Evolutionary conservation across 2,329 filamentous ascomycete species (phyloP).

Genomic region (Apiospora saccharicola): DNA sequence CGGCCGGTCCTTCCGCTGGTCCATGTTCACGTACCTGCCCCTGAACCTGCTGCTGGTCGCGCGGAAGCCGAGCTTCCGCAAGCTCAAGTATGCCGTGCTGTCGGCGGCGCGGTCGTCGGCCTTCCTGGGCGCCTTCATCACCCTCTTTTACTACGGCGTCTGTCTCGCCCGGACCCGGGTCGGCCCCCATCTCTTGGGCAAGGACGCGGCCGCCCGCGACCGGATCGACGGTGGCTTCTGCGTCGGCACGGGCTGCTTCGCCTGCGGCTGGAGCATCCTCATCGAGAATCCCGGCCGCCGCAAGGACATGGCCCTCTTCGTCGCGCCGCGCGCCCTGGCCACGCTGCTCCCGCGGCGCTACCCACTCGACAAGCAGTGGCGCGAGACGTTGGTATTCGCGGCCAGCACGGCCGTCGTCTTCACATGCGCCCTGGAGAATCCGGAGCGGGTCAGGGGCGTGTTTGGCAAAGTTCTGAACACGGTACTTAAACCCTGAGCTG

Average conservation of each 20-base stretch:
- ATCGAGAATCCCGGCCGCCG: constrained; percentile 71
- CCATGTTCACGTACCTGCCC: constrained; percentile 79
- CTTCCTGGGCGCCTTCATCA: constrained; percentile 80
- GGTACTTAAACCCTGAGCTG: constrained; percentile 50
- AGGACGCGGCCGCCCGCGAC: constrained; percentile 54
- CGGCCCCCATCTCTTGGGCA: constrained; percentile 73
- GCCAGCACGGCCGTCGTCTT: constrained; percentile 74
- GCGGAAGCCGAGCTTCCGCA: constrained; percentile 53
- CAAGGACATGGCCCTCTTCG: constrained; percentile 81
- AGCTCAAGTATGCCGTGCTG: constrained; percentile 56
- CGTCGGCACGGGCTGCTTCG: constrained; percentile 72
- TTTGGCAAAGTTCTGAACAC: constrained; percentile 66
- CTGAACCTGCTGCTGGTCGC: constrained; percentile 73
- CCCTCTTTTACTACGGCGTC: constrained; percentile 84
- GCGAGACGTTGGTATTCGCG: constrained; percentile 72
- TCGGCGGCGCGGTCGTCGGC: constrained; percentile 75
- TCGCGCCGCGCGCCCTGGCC: constrained; percentile 78
- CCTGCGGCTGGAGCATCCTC: constrained; percentile 85
- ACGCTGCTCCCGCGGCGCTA: constrained; percentile 79
- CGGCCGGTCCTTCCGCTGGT: constrained; percentile 73
- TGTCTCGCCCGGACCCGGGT: constrained; percentile 78
- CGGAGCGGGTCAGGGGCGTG: constrained; percentile 70
- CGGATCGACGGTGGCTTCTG: constrained; percentile 70
- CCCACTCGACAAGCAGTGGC: constrained; percentile 66
- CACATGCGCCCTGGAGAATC: constrained; percentile 69